A percentile compares a stretch with the other conserved stretches of the same genome.
phyloP scores from a whole-genome alignment of 192 early-diverging fungal species.

The Pilaira anomala region DNA sequence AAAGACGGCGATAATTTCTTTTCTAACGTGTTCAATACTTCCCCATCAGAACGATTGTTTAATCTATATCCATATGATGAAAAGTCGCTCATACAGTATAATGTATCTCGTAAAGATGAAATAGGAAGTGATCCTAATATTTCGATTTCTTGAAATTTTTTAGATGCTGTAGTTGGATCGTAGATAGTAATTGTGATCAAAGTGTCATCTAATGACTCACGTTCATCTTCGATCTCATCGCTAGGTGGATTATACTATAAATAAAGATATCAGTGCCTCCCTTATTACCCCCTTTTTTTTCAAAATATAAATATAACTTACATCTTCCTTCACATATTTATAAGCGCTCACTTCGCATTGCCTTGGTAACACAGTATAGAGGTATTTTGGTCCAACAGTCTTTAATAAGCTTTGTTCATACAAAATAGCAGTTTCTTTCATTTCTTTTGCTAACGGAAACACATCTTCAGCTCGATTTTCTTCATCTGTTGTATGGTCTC shows the following conservation, averaged over 20 bases:
- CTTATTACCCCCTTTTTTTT: too few relatives aligned
- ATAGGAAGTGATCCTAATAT: not conserved
- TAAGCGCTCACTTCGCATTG: not conserved
- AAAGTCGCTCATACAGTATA: not conserved
- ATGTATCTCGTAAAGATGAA: not conserved
- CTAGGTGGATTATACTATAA: not conserved
- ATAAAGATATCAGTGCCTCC: too few relatives aligned
- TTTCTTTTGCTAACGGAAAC: not conserved
- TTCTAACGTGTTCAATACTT: not conserved
- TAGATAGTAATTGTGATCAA: not conserved
- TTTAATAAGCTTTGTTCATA: not conserved
- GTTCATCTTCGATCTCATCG: not conserved
- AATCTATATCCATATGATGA: not conserved
- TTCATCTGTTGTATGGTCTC: not conserved
- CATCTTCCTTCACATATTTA: not conserved
- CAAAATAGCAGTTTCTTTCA: not conserved
- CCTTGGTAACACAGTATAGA: not conserved
- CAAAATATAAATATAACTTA: not conserved
- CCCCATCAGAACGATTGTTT: not conserved
- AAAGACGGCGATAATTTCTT: not conserved
- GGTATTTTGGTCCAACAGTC: not conserved
- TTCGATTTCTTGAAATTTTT: constrained; percentile 4
- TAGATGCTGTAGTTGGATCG: too few relatives aligned
- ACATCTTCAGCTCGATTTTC: not conserved
- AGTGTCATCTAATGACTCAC: not conserved